These are phyloP conservation scores for Trichoderma sp. DNA, from an alignment of 2,329 filamentous ascomycete genomes.

Conservation along the genomic window DNA sequence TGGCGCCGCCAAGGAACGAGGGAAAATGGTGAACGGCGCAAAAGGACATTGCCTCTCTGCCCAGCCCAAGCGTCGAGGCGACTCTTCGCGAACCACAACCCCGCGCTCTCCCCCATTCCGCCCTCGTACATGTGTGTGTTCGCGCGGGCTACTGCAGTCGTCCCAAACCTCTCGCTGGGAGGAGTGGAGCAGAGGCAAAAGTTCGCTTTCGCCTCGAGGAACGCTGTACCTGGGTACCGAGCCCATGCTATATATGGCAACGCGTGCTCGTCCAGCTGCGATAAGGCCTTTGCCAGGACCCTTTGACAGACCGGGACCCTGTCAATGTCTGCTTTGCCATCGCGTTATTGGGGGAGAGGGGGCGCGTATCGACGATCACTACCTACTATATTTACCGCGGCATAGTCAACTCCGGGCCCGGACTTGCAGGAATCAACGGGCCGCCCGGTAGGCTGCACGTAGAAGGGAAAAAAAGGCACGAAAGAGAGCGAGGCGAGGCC, in stretches of 20 bases:
- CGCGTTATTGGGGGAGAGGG: neutral
- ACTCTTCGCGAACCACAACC: neutral
- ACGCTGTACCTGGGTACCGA: neutral
- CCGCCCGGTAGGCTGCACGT: neutral
- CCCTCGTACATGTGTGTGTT: conserved; percentile 8
- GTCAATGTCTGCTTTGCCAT: neutral
- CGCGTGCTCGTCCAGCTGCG: neutral
- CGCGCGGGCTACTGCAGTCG: neutral
- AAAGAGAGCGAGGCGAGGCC: neutral
- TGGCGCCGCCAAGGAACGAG: neutral
- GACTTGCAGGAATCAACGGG: conserved; percentile 1
- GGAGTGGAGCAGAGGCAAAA: conserved; percentile 16
- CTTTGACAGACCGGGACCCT: conserved; percentile 15
- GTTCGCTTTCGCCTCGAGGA: neutral
- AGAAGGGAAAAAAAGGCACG: neutral
- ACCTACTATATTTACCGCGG: neutral
- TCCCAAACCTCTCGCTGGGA: neutral
- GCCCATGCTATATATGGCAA: conserved; percentile 9
- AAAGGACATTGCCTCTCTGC: neutral
- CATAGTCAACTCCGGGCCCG: neutral
- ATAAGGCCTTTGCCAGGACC: conserved; percentile 5
- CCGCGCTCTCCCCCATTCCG: conserved; percentile 5
- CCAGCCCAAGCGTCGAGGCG: neutral
- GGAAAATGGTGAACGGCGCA: neutral
- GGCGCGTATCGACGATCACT: conserved; percentile 16